phyloP scores from a whole-genome alignment of 2,329 filamentous ascomycete genomes.

The Alternaria infectoria region DNA sequence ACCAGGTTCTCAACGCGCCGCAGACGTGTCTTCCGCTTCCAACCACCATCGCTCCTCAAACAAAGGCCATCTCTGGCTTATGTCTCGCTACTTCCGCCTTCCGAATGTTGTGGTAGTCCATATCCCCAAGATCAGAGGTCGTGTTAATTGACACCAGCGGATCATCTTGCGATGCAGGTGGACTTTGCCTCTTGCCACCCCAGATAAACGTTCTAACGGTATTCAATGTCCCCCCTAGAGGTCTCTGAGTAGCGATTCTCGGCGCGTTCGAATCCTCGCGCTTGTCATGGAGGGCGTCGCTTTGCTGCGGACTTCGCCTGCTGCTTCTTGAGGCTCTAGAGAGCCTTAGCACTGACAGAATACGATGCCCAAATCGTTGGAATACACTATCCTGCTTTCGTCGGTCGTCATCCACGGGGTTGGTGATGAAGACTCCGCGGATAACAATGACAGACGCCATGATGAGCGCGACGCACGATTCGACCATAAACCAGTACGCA shows the following conservation, averaged over 20 bases:
- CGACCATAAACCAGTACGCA: constrained; percentile 5
- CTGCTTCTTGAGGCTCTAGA: constrained; percentile 1
- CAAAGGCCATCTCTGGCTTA: not conserved
- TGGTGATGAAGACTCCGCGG: constrained; percentile 2
- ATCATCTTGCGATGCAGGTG: not conserved
- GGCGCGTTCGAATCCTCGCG: not conserved
- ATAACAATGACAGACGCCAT: constrained; percentile 10
- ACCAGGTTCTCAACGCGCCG: too few species aligned
- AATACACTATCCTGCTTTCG: not conserved
- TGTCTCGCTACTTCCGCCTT: not conserved
- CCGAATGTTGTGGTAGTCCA: not conserved
- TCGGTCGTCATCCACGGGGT: not conserved
- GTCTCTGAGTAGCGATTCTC: constrained; percentile 4
- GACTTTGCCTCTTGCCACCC: not conserved
- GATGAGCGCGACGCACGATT: constrained; percentile 3
- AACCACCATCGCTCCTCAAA: not conserved
- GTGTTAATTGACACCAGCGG: not conserved
- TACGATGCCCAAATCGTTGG: constrained; percentile 1
- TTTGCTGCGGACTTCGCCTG: not conserved
- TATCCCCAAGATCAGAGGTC: not conserved
- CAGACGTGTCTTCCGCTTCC: not conserved
- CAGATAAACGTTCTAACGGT: constrained; percentile 1
- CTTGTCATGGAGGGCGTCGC: not conserved
- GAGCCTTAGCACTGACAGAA: constrained; percentile 2
- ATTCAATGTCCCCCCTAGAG: constrained; percentile 2